Conservation (phyloP, 345 rosid genomes). For the Cardamine chenopodiifolia region DNA sequence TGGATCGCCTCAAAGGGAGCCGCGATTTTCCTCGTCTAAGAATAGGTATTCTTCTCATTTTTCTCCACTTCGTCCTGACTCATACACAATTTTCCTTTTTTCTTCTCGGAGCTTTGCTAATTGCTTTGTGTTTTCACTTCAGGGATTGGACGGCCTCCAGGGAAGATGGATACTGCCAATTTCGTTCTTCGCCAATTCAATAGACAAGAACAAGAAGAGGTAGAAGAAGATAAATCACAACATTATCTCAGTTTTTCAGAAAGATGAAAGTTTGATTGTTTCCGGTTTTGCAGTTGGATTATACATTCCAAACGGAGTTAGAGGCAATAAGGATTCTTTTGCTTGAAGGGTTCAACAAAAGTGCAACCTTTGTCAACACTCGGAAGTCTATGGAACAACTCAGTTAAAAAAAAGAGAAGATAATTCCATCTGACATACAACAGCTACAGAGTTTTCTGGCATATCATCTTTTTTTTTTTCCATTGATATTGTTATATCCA, state of each 20-base stretch:
- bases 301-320: conserved; percentile 65
- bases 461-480: not conserved
- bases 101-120: not conserved
- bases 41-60: conserved; percentile 56
- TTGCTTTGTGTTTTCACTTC: conserved; percentile 26
- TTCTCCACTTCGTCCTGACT: not conserved
- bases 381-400: conserved; percentile 64
- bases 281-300: conserved; percentile 65
- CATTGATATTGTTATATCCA: conserved; percentile 16
- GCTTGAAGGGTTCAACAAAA: conserved; percentile 74
- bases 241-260: not conserved
- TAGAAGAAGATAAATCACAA: conserved; percentile 32
- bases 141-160: conserved; percentile 98
- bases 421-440: conserved; percentile 17
- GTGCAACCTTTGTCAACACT: conserved; percentile 83
- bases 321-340: conserved; percentile 74
- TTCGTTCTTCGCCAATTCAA: conserved; percentile 77
- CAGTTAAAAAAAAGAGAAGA: conserved; percentile 33
- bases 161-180: conserved; percentile 78
- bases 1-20: conserved; percentile 85
- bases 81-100: not conserved
- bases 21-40: conserved; percentile 93
- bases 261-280: not conserved
- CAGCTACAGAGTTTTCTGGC: not conserved
- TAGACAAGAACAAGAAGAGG: conserved; percentile 82